These are phyloP conservation scores for Kalanchoe fedtschenkoi DNA, from an alignment of 164 flowering plant genomes.

Conservation along the genomic window DNA sequence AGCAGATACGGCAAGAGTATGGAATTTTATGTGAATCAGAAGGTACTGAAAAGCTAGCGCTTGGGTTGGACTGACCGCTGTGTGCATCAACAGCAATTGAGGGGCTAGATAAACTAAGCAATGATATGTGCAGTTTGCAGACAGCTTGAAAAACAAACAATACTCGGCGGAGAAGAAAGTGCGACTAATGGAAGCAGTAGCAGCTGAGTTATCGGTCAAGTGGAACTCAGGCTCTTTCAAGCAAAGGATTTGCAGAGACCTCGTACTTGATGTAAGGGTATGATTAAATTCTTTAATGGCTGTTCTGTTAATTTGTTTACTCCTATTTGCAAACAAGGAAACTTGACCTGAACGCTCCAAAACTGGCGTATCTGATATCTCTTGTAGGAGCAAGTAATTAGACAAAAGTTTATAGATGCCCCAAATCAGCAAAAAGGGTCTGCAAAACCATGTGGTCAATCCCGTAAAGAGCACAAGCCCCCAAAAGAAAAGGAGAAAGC, in stretches of 20 bases:
- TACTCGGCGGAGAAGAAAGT: not conserved
- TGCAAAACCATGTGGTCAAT: not conserved
- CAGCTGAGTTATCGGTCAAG: not conserved
- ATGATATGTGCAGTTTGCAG: not conserved
- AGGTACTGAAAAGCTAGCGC: conserved; percentile 21
- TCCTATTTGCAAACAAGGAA: too few species aligned
- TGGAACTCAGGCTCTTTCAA: conserved; percentile 1
- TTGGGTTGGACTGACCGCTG: conserved; percentile 17
- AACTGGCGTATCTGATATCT: not conserved
- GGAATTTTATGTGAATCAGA: conserved; percentile 43
- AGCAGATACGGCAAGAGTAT: conserved; percentile 61
- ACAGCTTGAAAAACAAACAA: conserved; percentile 2
- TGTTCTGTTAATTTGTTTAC: too few species aligned
- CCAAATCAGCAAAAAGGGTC: not conserved
- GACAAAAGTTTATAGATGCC: not conserved
- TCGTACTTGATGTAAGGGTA: not conserved
- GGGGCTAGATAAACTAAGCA: not conserved
- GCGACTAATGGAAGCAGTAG: not conserved
- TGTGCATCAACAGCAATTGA: not conserved
- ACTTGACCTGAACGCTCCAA: not conserved
- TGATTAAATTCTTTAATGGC: not conserved
- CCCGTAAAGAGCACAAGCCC: not conserved
- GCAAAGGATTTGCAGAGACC: not conserved
- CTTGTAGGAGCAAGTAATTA: not conserved
- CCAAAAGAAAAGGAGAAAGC: not conserved